phyloP scores from a whole-genome alignment of 176 grass and related monocot genomes.

The Stipa capillata region DNA sequence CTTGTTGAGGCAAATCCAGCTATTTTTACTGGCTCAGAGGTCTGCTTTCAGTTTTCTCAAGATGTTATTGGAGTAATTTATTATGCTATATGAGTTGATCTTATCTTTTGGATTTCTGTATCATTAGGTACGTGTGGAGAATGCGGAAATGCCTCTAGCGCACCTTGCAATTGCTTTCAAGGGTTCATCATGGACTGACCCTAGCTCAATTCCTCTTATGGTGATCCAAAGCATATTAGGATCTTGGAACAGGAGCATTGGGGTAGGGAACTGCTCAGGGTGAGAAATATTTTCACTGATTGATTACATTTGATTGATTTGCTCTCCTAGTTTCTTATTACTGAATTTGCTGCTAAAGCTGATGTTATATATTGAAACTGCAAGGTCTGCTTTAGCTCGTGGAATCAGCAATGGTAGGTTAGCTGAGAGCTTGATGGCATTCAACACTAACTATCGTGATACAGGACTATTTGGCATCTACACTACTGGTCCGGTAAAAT shows the following conservation, averaged over 20 bases:
- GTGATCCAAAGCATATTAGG: slow-evolving; percentile 90
- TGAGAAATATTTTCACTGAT: slow-evolving; percentile 24
- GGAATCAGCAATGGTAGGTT: slow-evolving; percentile 65
- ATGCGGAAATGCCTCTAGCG: slow-evolving; percentile 42
- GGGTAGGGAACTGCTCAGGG: slow-evolving; percentile 83
- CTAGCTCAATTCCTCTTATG: slow-evolving; percentile 92
- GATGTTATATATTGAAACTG: slow-evolving; percentile 27
- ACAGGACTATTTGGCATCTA: slow-evolving; percentile 93
- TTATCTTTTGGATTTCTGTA: slow-evolving; percentile 14
- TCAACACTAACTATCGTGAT: slow-evolving; percentile 95
- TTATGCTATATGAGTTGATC: slow-evolving; percentile 16
- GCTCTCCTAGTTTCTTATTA: neutral
- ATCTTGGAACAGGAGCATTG: slow-evolving; percentile 64
- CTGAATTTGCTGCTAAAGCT: slow-evolving; percentile 5
- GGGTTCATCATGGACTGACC: slow-evolving; percentile 76
- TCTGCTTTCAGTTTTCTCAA: slow-evolving; percentile 25
- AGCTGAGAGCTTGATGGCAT: slow-evolving; percentile 82
- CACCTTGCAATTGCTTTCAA: slow-evolving; percentile 90
- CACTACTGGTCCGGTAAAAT: slow-evolving; percentile 55
- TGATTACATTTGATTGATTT: neutral
- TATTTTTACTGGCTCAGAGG: slow-evolving; percentile 86
- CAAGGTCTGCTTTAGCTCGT: slow-evolving; percentile 82
- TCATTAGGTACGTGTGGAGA: slow-evolving; percentile 62
- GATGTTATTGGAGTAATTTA: slow-evolving; percentile 1
- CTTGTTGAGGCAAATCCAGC: slow-evolving; percentile 71